phyloP scores from a whole-genome alignment of 2,329 filamentous ascomycete species.

The Botryosphaeria agaves region DNA sequence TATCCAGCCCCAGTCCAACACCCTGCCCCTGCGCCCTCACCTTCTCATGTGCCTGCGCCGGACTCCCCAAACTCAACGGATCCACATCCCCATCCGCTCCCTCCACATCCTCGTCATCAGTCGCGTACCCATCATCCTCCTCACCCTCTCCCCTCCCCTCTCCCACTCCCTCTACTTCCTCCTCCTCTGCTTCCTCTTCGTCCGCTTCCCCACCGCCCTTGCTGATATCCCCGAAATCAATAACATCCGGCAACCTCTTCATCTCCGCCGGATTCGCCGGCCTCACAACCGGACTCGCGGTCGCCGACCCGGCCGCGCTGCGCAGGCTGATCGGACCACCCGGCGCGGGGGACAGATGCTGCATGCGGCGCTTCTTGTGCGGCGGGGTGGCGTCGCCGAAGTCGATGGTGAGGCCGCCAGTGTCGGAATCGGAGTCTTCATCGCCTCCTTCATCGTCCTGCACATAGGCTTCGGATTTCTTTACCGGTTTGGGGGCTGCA shows the following conservation, averaged over 20 bases:
- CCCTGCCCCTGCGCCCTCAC: not conserved
- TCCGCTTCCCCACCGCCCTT: conserved; percentile 12
- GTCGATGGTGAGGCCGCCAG: conserved; percentile 13
- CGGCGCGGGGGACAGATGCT: conserved; percentile 9
- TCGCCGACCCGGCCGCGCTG: conserved; percentile 22
- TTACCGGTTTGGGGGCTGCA: conserved; percentile 7
- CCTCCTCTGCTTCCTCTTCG: conserved; percentile 18
- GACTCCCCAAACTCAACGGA: conserved; percentile 15
- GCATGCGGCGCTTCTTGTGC: conserved; percentile 7
- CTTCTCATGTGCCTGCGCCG: conserved; percentile 8
- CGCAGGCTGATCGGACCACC: conserved; percentile 25
- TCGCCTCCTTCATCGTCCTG: conserved; percentile 11
- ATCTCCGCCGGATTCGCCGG: conserved; percentile 4
- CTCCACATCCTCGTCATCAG: conserved; percentile 4
- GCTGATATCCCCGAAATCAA: conserved; percentile 12
- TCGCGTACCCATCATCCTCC: conserved; percentile 6
- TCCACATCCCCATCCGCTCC: conserved; percentile 14
- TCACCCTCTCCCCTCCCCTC: conserved; percentile 14
- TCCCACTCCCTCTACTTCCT: conserved; percentile 12
- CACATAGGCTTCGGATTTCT: conserved; percentile 5
- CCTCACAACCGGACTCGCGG: conserved; percentile 6
- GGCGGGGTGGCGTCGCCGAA: conserved; percentile 11
- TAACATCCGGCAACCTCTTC: conserved; percentile 1
- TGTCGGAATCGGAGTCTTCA: conserved; percentile 3
- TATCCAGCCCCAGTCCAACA: not conserved